Evolutionary conservation across 495 filamentous ascomycete species (phyloP).

Genomic region (Endocarpon pusillum): DNA sequence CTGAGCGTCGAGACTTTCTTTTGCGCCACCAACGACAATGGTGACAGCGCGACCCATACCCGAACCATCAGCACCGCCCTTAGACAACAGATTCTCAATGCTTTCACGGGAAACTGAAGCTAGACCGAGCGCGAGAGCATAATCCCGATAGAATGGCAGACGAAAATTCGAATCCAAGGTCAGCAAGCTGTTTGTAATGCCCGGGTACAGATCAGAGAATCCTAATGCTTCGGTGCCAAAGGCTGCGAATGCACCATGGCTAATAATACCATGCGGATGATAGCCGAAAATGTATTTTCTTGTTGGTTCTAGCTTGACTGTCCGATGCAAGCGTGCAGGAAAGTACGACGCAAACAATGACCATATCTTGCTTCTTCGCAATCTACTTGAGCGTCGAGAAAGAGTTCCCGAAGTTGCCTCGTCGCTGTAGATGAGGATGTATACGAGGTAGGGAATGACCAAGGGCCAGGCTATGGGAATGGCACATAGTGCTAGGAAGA

Average conservation of each 20-base stretch:
- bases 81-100: conserved; percentile 69
- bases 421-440: conserved; percentile 53
- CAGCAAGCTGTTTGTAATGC: conserved; percentile 82
- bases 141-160: conserved; percentile 86
- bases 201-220: conserved; percentile 78
- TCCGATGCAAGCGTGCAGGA: conserved; percentile 73
- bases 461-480: conserved; percentile 86
- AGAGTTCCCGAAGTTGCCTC: conserved; percentile 55
- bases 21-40: conserved; percentile 84
- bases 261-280: conserved; percentile 94
- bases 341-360: conserved; percentile 84
- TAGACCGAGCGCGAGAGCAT: conserved; percentile 69
- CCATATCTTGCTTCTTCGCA: conserved; percentile 50
- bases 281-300: conserved; percentile 98
- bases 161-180: conserved; percentile 87
- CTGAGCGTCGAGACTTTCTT: conserved; percentile 74
- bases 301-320: conserved; percentile 52
- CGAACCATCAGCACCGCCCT: conserved; percentile 58
- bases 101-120: conserved; percentile 80
- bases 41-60: conserved; percentile 95
- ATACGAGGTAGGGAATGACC: conserved; percentile 76
- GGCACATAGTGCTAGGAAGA: conserved; percentile 81
- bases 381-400: conserved; percentile 49
- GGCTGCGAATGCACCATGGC: conserved; percentile 81
- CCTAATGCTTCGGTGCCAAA: conserved; percentile 85